A percentile compares a stretch with the other conserved stretches of the same genome.
These are phyloP conservation scores for Backusella psychrophila DNA, from an alignment of 192 early-diverging fungal species.

Conservation along the genomic window DNA sequence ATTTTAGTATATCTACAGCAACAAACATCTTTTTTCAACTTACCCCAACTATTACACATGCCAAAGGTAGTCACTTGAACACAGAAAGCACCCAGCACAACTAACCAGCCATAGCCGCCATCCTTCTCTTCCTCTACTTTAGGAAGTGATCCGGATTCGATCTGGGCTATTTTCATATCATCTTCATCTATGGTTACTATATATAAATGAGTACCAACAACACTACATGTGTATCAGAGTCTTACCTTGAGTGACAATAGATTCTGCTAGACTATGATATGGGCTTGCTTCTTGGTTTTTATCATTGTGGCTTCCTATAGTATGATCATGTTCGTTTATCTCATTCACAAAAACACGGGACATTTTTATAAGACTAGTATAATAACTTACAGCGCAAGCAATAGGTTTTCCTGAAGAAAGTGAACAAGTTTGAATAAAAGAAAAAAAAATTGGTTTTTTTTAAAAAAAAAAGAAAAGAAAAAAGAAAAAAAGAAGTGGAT, in stretches of 20 bases:
- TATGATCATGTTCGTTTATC: conserved; percentile 6
- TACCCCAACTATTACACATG: conserved; percentile 1
- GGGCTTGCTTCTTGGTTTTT: background rate
- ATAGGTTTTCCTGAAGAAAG: no score
- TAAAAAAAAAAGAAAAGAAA: no score
- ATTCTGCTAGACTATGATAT: background rate
- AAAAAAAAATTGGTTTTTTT: no score
- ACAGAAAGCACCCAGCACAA: conserved; percentile 42
- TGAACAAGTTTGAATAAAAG: background rate
- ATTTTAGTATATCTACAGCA: background rate
- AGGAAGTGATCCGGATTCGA: background rate
- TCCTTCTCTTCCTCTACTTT: conserved; percentile 16
- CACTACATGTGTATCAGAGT: no score
- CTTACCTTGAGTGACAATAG: background rate
- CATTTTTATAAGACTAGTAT: background rate
- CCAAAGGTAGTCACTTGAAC: conserved; percentile 29
- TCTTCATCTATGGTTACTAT: background rate
- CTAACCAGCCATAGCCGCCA: conserved; percentile 41
- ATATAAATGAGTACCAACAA: background rate
- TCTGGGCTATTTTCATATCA: background rate
- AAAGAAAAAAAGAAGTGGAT: no score
- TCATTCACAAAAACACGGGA: background rate
- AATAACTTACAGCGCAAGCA: background rate
- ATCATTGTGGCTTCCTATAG: background rate
- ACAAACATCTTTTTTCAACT: background rate